A percentile compares a stretch with the other conserved stretches of the same genome.
Conservation (phyloP, 2,329 filamentous ascomycete species). For the Ascosphaera pollenicola region DNA sequence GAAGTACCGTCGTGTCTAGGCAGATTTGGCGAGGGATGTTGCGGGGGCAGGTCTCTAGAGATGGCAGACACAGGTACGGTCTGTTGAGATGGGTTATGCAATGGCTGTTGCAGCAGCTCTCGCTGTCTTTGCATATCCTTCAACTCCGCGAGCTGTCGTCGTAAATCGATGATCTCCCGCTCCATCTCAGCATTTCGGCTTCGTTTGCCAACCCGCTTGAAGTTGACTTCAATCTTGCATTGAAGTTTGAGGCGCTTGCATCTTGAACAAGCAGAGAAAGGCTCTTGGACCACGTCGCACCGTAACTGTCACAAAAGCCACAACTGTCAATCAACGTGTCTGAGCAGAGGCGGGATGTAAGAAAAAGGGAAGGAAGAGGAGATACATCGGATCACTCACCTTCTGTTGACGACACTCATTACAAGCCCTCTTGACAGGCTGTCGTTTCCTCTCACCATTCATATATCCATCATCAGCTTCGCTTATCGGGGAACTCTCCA, state of each 20-base stretch:
- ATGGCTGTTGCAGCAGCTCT: too few relatives aligned
- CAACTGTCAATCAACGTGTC: neutral
- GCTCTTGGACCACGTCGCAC: slow-evolving; percentile 44
- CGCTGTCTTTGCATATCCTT: too few relatives aligned
- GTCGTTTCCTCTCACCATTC: slow-evolving; percentile 21
- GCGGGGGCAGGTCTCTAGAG: too few relatives aligned
- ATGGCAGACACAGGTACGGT: too few relatives aligned
- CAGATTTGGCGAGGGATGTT: too few relatives aligned
- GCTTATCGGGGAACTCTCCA: slow-evolving; percentile 26
- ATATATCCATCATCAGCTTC: slow-evolving; percentile 22
- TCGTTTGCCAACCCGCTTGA: slow-evolving; percentile 45
- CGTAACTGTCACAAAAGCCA: slow-evolving; percentile 27
- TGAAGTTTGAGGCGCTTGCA: slow-evolving; percentile 39
- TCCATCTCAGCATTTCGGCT: slow-evolving; percentile 44
- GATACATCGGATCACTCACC: slow-evolving; percentile 18
- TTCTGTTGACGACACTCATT: slow-evolving; percentile 51
- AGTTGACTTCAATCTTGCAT: slow-evolving; percentile 46
- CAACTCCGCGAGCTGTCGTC: slow-evolving; percentile 22
- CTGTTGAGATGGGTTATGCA: too few relatives aligned
- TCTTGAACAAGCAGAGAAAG: slow-evolving; percentile 37
- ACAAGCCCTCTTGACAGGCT: slow-evolving; percentile 38
- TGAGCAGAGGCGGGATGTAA: neutral
- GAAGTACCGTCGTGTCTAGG: neutral
- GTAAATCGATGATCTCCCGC: slow-evolving; percentile 30
- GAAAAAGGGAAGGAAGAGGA: neutral